These are phyloP conservation scores for Exsudoporus floridanus DNA, from an alignment of 1,284 basidiomycete species.

Conservation along the genomic window DNA sequence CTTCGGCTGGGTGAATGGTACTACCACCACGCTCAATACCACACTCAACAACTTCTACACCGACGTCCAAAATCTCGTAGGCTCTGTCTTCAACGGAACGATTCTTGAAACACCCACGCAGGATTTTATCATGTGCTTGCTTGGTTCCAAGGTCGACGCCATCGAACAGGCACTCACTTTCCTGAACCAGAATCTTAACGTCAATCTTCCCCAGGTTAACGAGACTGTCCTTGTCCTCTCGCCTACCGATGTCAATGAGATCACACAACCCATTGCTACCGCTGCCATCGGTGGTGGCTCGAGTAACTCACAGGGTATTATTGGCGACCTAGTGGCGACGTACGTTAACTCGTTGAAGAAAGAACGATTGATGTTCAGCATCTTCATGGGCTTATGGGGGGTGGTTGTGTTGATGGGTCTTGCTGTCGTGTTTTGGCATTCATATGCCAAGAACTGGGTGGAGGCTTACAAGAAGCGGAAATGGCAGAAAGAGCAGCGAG, in stretches of 20 bases:
- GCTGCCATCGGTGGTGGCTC: conserved; percentile 73
- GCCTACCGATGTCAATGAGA: conserved; percentile 66
- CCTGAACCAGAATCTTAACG: conserved; percentile 82
- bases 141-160: conserved; percentile 85
- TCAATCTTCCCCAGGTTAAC: conserved; percentile 76
- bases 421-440: conserved; percentile 63
- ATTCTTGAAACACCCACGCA: conserved; percentile 80
- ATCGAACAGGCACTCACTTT: conserved; percentile 90
- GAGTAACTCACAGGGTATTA: conserved; percentile 59
- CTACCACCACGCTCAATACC: conserved; percentile 82
- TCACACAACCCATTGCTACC: conserved; percentile 72
- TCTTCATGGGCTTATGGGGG: conserved; percentile 81
- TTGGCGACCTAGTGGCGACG: conserved; percentile 69
- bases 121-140: conserved; percentile 85
- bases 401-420: conserved; percentile 75
- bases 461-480: conserved; percentile 48
- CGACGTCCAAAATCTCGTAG: conserved; percentile 71
- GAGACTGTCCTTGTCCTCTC: conserved; percentile 76
- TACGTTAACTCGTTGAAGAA: conserved; percentile 75
- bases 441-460: conserved; percentile 50
- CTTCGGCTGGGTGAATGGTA: conserved; percentile 94
- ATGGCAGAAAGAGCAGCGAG: conserved; percentile 53
- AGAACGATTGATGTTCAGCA: conserved; percentile 78
- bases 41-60: conserved; percentile 75
- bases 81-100: conserved; percentile 77